A percentile compares a stretch with the other conserved stretches of the same genome.
Evolutionary conservation across 2,329 filamentous ascomycete species (phyloP).

Genomic region (Microsporum ferrugineum): DNA sequence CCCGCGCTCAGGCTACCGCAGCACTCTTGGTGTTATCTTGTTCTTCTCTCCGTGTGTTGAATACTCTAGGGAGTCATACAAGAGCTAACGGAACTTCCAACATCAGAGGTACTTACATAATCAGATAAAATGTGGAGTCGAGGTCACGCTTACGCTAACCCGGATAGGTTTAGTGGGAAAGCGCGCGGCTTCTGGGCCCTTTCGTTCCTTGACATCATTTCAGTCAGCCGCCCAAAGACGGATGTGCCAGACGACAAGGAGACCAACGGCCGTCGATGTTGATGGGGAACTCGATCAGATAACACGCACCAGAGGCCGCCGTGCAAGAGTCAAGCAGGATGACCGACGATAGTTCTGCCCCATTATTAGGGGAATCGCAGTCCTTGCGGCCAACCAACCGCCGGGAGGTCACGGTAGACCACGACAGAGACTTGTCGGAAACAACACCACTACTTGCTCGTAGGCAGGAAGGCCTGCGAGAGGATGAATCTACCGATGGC

Average conservation of each 20-base stretch:
- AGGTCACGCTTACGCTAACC: neutral
- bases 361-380: neutral
- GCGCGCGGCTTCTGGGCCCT: neutral
- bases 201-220: neutral
- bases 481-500: neutral
- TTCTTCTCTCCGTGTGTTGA: neutral
- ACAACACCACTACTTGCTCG: constrained; percentile 33
- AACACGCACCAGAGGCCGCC: neutral
- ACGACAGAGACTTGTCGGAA: constrained; percentile 21
- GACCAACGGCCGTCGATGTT: neutral
- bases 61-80: neutral
- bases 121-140: neutral
- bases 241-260: neutral
- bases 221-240: neutral
- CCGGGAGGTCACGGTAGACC: neutral
- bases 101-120: neutral
- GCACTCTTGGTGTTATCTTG: neutral
- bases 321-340: neutral
- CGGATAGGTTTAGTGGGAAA: neutral
- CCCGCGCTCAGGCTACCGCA: neutral
- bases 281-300: neutral
- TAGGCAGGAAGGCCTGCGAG: constrained; percentile 21
- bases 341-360: neutral
- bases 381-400: neutral
- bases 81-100: neutral